phyloP scores from a whole-genome alignment of 768 basidiomycete genomes.

The Cantharellus anzutake region DNA sequence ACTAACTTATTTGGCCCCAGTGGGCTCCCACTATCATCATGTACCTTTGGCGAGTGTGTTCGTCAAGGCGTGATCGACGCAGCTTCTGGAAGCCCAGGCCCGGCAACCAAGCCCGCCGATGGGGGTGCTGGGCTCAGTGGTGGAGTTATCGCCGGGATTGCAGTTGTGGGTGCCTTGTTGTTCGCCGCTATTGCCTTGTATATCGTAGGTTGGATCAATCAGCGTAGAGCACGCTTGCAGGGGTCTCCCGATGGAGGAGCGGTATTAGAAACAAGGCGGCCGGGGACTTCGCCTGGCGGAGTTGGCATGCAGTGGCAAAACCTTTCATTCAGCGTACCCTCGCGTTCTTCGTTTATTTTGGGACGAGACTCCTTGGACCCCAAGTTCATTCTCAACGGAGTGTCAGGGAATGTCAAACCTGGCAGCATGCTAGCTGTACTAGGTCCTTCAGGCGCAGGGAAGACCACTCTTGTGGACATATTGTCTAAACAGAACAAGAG shows the following conservation, averaged over 20 bases:
- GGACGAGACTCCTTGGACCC: constrained; percentile 17
- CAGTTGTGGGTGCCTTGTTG: constrained; percentile 55
- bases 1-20: constrained; percentile 45
- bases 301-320: constrained; percentile 48
- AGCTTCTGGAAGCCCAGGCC: constrained; percentile 17
- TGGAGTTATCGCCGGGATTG: constrained; percentile 83
- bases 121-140: constrained; percentile 35
- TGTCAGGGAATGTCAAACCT: constrained; percentile 50
- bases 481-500: constrained; percentile 69
- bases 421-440: constrained; percentile 85
- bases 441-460: constrained; percentile 80
- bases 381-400: constrained; percentile 46
- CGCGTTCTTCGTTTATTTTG: neutral
- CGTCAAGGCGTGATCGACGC: constrained; percentile 57
- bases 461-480: constrained; percentile 81
- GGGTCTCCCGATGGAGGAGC: constrained; percentile 19
- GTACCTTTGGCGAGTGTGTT: constrained; percentile 80
- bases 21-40: constrained; percentile 56
- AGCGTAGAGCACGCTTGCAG: constrained; percentile 38
- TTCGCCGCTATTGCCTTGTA: constrained; percentile 39
- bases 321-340: constrained; percentile 16
- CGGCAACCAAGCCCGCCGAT: constrained; percentile 10
- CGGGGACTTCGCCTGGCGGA: constrained; percentile 13
- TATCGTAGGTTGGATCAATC: constrained; percentile 37
- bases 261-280: constrained; percentile 17